phyloP scores from a whole-genome alignment of 805 yeast genomes.

The Dipodascopsis uninucleata region DNA sequence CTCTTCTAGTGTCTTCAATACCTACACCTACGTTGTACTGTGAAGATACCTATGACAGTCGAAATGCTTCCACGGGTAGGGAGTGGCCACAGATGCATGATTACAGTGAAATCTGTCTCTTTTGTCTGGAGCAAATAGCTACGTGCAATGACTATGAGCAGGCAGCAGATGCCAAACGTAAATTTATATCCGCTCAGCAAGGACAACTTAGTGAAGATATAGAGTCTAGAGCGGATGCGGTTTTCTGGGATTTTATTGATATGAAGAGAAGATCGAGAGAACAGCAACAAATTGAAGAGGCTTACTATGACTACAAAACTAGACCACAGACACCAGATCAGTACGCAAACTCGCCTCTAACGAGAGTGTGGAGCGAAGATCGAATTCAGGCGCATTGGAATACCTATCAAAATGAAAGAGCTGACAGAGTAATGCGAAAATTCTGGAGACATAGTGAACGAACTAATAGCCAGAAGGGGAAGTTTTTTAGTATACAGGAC shows the following conservation, averaged over 20 bases:
- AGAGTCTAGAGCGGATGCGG: background rate
- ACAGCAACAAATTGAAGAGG: background rate
- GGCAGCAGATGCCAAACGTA: background rate
- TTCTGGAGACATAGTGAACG: too few species aligned
- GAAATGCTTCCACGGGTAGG: background rate
- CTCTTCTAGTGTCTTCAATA: too few species aligned
- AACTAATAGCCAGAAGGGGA: too few species aligned
- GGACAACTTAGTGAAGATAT: background rate
- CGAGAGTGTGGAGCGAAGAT: conserved; percentile 10
- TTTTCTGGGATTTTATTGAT: background rate
- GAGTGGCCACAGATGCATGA: conserved; percentile 5
- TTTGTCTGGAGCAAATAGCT: conserved; percentile 5
- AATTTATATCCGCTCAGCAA: too few species aligned
- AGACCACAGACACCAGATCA: conserved; percentile 9
- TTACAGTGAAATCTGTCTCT: conserved; percentile 1
- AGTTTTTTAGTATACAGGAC: too few species aligned
- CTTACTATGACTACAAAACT: conserved; percentile 1
- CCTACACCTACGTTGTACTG: too few species aligned
- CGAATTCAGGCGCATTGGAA: conserved; percentile 9
- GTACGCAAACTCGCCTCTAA: conserved; percentile 1
- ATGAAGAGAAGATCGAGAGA: background rate
- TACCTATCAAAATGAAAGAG: too few species aligned
- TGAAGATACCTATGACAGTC: too few species aligned
- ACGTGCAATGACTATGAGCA: conserved; percentile 1
- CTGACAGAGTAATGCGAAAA: too few species aligned